These are phyloP conservation scores for Chloris gayana DNA, from an alignment of 176 grass and related monocot genomes.

Conservation along the genomic window DNA sequence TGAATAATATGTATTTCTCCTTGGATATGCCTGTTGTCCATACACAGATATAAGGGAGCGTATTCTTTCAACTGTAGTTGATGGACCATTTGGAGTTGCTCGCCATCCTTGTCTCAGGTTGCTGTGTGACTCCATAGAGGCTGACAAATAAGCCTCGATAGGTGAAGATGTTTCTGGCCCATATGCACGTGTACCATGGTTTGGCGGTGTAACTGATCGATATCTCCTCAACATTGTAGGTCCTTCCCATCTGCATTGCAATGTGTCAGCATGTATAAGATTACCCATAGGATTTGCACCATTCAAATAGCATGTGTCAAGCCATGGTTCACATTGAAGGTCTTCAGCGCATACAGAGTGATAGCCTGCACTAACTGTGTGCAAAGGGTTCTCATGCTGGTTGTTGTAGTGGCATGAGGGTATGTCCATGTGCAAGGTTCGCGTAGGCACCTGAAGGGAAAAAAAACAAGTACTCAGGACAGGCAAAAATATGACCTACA, in stretches of 20 bases:
- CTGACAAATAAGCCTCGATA: constrained; percentile 34
- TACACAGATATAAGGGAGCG: constrained; percentile 52
- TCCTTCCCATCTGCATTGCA: constrained; percentile 36
- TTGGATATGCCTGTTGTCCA: constrained; percentile 36
- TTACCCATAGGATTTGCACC: constrained; percentile 29
- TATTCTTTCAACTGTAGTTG: constrained; percentile 41
- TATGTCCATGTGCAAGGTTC: constrained; percentile 34
- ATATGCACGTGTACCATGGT: constrained; percentile 22
- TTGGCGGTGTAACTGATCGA: constrained; percentile 51
- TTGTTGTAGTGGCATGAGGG: constrained; percentile 35
- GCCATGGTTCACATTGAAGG: constrained; percentile 44
- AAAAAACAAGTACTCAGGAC: constrained; percentile 1
- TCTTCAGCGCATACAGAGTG: constrained; percentile 32
- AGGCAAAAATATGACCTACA: constrained; percentile 3
- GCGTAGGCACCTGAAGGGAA: constrained; percentile 31
- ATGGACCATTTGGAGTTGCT: constrained; percentile 22
- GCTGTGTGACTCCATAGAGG: constrained; percentile 20
- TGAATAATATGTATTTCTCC: constrained; percentile 38
- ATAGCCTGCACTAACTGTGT: constrained; percentile 41
- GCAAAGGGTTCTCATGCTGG: constrained; percentile 22
- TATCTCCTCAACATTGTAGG: constrained; percentile 37
- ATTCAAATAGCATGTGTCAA: constrained; percentile 34
- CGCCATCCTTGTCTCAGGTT: constrained; percentile 23
- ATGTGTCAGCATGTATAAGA: constrained; percentile 26
- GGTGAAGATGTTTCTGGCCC: constrained; percentile 32